Conservation (phyloP, 257 asterid genomes). For the Gentiana dahurica region DNA sequence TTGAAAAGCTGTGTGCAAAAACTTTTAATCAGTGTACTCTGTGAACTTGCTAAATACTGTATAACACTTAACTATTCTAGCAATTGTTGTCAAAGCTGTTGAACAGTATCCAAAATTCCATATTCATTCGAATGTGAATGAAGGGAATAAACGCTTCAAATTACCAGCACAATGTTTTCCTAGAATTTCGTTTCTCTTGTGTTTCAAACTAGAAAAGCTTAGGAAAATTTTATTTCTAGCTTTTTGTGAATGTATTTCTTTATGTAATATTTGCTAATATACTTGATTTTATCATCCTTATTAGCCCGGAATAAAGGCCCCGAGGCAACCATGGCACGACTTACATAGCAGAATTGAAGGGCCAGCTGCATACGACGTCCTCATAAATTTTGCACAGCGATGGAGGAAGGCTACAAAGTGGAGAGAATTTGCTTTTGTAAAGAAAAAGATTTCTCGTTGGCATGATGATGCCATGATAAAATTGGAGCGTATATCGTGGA, state of each 20-base stretch:
- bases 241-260: conserved; percentile 5
- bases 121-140: no score
- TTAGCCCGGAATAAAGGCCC: conserved; percentile 75
- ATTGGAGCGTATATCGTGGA: conserved; percentile 94
- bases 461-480: conserved; percentile 86
- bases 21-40: no score
- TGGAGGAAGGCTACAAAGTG: conserved; percentile 94
- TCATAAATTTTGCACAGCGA: conserved; percentile 91
- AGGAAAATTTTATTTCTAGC: not conserved
- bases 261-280: not conserved
- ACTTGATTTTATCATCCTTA: conserved; percentile 7
- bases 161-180: no score
- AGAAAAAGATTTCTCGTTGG: conserved; percentile 59
- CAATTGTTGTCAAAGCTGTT: no score
- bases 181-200: no score
- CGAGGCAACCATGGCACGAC: conserved; percentile 98
- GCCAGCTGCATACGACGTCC: conserved; percentile 96
- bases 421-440: conserved; percentile 73
- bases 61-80: no score
- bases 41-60: no score
- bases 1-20: no score
- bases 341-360: conserved; percentile 87
- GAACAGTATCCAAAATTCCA: no score
- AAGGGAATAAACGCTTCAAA: no score
- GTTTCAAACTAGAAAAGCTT: no score